Evolutionary conservation across 352 stramenopile species (phyloP).

Genomic region (Phytophthora meadii): DNA sequence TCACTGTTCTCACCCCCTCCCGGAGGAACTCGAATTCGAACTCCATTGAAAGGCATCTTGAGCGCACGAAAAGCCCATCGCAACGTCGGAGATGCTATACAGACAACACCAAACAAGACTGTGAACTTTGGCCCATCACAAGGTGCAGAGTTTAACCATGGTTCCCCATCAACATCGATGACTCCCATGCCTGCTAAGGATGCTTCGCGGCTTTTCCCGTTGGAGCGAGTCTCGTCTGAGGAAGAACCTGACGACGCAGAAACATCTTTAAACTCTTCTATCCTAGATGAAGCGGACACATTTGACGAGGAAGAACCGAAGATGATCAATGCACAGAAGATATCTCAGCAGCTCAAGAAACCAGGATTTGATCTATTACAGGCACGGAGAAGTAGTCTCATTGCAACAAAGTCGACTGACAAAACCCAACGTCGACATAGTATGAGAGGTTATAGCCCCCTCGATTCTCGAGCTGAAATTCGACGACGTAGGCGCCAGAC

Average conservation of each 20-base stretch:
- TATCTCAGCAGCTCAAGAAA: constrained; percentile 24
- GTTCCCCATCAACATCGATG: constrained; percentile 87
- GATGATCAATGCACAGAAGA: constrained; percentile 23
- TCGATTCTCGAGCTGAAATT: constrained; percentile 79
- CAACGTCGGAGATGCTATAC: constrained; percentile 15
- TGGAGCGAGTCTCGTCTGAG: constrained; percentile 45
- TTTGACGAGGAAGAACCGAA: constrained; percentile 54
- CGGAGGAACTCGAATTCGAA: constrained; percentile 30
- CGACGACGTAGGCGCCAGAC: constrained; percentile 58
- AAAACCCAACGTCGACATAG: constrained; percentile 64
- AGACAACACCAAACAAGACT: constrained; percentile 78
- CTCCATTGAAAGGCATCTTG: constrained; percentile 76
- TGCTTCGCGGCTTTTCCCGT: constrained; percentile 68
- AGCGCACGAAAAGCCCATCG: constrained; percentile 69
- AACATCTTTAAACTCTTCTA: constrained; percentile 85
- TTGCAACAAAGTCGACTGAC: constrained; percentile 35
- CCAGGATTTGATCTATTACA: constrained; percentile 36
- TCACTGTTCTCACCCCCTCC: constrained; percentile 38
- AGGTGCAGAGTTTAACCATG: constrained; percentile 81
- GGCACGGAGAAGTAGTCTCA: constrained; percentile 38
- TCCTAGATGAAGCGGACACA: constrained; percentile 80
- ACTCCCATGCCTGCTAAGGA: constrained; percentile 77
- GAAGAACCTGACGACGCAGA: constrained; percentile 80
- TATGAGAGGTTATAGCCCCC: constrained; percentile 74
- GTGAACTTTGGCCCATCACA: constrained; percentile 87